Conservation (phyloP, 169 alveolate species). For the Plasmodium inui region DNA sequence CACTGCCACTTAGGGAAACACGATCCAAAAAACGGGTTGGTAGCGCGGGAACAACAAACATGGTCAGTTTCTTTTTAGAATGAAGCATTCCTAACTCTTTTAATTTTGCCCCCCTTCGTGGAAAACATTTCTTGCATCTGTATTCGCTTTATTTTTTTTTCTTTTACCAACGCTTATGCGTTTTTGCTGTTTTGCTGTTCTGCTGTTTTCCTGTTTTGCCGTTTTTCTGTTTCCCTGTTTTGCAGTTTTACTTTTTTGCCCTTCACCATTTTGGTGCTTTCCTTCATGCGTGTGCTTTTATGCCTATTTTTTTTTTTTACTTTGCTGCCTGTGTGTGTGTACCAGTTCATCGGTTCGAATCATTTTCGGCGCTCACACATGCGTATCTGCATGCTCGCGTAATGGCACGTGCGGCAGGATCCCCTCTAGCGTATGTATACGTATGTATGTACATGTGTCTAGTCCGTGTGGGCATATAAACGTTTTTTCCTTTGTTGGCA, state of each 20-base stretch:
- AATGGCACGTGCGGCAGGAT: background rate
- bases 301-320: background rate
- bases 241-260: no score
- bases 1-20: background rate
- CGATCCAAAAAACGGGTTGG: background rate
- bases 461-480: background rate
- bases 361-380: background rate
- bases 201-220: no score
- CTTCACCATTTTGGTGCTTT: background rate
- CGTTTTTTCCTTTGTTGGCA: background rate
- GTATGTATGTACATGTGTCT: background rate
- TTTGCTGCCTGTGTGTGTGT: background rate
- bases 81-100: background rate
- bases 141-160: background rate
- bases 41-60: background rate
- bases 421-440: background rate
- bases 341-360: background rate
- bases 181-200: no score
- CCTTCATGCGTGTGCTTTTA: background rate
- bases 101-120: background rate
- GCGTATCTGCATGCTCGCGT: background rate
- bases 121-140: background rate
- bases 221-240: no score
- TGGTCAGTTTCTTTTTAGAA: background rate
- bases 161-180: background rate